A percentile compares a stretch with the other conserved stretches of the same genome.
Evolutionary conservation across 345 rosid species (phyloP).

Genomic region (Eucalyptus pauciflora): DNA sequence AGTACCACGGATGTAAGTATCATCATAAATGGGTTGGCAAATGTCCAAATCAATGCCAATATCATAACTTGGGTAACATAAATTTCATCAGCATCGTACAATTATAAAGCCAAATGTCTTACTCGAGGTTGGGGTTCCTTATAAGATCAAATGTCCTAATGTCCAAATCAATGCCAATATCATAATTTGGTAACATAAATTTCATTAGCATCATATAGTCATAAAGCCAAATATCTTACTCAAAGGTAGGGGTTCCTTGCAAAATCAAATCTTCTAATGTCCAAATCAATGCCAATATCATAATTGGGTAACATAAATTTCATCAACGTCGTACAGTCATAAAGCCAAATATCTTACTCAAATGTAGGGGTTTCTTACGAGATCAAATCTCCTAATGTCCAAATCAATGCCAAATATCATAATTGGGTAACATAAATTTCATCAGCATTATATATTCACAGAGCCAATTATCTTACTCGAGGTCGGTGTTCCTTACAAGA

Average conservation of each 20-base stretch:
- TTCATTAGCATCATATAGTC: accelerated
- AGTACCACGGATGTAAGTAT: neutral
- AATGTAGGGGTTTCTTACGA: neutral
- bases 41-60: neutral
- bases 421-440: neutral
- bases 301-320: neutral
- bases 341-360: neutral
- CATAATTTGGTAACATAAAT: neutral
- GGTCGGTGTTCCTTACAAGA: too few relatives aligned
- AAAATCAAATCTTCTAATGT: neutral
- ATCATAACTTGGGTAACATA: neutral
- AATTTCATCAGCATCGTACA: neutral
- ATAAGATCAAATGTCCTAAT: neutral
- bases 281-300: neutral
- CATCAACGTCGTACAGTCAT: neutral
- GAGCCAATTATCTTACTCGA: too few relatives aligned
- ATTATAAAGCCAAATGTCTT: neutral
- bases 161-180: neutral
- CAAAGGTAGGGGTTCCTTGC: neutral
- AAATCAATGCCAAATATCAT: neutral
- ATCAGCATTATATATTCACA: too few relatives aligned
- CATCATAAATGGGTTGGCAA: neutral
- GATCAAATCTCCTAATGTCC: neutral
- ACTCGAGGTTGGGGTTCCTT: neutral
- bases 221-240: neutral